phyloP scores from a whole-genome alignment of 2,329 filamentous ascomycete species.

The Neopestalotiopsis sp. region DNA sequence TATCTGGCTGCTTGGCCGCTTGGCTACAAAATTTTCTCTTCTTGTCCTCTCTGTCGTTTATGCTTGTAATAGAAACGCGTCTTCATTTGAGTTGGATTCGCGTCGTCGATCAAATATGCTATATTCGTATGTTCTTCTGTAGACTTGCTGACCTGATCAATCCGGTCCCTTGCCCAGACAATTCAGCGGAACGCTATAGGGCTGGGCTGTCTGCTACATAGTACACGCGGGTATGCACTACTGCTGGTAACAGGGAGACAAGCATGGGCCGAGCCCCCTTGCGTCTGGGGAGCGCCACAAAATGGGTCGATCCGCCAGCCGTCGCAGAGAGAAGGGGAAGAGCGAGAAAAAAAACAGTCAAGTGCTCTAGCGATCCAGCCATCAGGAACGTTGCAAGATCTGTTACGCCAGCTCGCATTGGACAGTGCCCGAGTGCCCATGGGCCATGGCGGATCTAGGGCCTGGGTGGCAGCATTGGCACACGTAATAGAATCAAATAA shows the following conservation, averaged over 20 bases:
- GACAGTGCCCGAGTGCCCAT: neutral
- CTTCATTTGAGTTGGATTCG: no score
- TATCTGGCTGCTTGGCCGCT: neutral
- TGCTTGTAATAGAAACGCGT: neutral
- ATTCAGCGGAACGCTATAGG: neutral
- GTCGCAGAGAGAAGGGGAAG: neutral
- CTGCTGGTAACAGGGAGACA: neutral
- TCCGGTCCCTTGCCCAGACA: neutral
- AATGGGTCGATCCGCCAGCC: neutral
- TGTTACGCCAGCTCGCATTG: neutral
- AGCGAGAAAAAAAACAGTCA: no score
- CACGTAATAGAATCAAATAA: conserved; percentile 13
- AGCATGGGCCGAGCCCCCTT: neutral
- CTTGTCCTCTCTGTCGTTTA: neutral
- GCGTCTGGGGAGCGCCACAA: neutral
- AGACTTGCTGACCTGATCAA: no score
- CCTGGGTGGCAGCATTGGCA: conserved; percentile 8
- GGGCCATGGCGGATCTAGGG: neutral
- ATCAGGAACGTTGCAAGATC: conserved; percentile 2
- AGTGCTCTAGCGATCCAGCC: neutral
- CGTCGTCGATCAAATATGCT: neutral
- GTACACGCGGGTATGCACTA: neutral
- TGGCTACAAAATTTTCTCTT: neutral
- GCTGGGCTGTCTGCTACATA: neutral
- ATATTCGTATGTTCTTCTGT: no score